Base-by-base conservation (phyloP, 2,329 filamentous ascomycete genomes). In the Thermomyces lanuginosus region DNA sequence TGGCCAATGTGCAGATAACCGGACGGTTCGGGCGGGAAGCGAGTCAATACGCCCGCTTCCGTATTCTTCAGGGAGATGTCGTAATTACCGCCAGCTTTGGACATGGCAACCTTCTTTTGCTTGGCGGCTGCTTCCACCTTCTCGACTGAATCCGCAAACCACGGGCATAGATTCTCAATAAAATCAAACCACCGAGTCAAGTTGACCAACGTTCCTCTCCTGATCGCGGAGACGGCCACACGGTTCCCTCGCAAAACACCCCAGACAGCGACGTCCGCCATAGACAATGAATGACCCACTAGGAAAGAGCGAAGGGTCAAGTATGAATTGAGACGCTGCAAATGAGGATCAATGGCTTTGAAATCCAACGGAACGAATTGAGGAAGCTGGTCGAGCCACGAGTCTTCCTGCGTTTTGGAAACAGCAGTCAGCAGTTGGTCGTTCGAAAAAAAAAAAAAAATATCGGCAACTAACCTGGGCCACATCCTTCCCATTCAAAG, bases 1-100 rank as follows among this genome's bases (percentile, higher is more conserved):
- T 95, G 86, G 28, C 86, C 86, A 37, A 93, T 92, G 58, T 93
- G 86, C 22, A 93, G 71, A 50, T 92, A 92, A 35, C 83, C 83
- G 39, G 82, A 92, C 37, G 86, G 86, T 72, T 93, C 86, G 3
- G 86, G 86, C 9, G 86, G 74, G 59, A 95, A 95, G 43, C 84
- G 68, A 12, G 82, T 92, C 11, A 93, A 80, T 31, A 95, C 83
- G 3, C 82, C 83, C 49, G 86, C 75, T 19, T 86, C 80, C 6
- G 78, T 76, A 49, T 91, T 79, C 43, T 78, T 72, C 19, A 93
- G 66, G 2, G 75, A 77, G 51, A 93, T 79, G 48, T 91, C 83
- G 56, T 89, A 95, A 63, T 73, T 92, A 32, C 70, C 82, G 37
- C 81, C 81, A 27, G 78, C 76, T 50, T 80, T 81, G 45, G 69